phyloP scores from a whole-genome alignment of 805 yeast species.

The Cyberlindnera mississippiensis region DNA sequence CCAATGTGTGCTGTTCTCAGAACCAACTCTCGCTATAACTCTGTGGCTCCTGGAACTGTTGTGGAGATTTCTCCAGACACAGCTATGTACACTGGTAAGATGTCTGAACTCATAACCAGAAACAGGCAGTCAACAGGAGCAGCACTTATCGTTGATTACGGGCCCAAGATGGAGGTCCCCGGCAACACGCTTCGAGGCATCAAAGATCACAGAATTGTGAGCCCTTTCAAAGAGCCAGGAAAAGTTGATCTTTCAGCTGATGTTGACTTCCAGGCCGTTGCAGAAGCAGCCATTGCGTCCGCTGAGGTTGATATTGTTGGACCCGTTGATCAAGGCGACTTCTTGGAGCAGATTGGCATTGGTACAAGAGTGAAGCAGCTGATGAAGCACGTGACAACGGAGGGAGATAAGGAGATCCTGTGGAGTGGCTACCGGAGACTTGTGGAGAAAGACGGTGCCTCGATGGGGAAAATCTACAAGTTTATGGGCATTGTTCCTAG shows the following conservation, averaged over 20 bases:
- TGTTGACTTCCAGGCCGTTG: constrained; percentile 70
- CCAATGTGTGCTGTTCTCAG: constrained; percentile 58
- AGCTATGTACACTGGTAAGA: constrained; percentile 50
- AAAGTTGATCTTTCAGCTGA: constrained; percentile 78
- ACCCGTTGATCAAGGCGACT: constrained; percentile 73
- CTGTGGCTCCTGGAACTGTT: constrained; percentile 51
- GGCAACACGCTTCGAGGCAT: constrained; percentile 73
- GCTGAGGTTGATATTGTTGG: constrained; percentile 39
- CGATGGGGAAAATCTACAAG: constrained; percentile 78
- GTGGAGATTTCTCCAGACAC: constrained; percentile 78
- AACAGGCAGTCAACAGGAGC: constrained; percentile 48
- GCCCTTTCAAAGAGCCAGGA: constrained; percentile 75
- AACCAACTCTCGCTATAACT: constrained; percentile 44
- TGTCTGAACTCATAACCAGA: constrained; percentile 40
- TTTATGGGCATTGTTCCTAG: constrained; percentile 59
- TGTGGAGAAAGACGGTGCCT: constrained; percentile 52
- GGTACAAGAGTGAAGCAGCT: constrained; percentile 64
- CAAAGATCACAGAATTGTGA: constrained; percentile 63
- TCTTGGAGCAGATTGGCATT: constrained; percentile 72
- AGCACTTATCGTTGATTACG: constrained; percentile 75
- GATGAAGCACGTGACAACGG: constrained; percentile 36
- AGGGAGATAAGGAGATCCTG: constrained; percentile 48
- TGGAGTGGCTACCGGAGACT: constrained; percentile 57
- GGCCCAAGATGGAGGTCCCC: constrained; percentile 59
- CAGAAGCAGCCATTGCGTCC: constrained; percentile 24